These are phyloP conservation scores for Alopecurus myosuroides DNA, from an alignment of 176 grass and related monocot genomes.

Conservation along the genomic window DNA sequence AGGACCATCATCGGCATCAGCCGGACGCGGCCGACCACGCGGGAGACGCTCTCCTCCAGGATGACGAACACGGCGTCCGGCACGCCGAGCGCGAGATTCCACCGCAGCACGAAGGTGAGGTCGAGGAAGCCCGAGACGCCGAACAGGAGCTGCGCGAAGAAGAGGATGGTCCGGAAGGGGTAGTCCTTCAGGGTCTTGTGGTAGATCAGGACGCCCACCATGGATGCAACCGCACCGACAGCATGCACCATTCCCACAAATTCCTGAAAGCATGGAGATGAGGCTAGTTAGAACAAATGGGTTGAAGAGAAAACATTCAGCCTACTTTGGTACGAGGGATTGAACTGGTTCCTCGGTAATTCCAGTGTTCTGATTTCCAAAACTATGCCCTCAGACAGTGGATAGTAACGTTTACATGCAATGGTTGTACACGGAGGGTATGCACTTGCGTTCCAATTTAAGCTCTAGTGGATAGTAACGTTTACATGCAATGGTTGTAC, in stretches of 20 bases:
- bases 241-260: slow-evolving; percentile 79
- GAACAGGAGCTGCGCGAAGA: slow-evolving; percentile 80
- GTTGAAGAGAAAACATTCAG: neutral
- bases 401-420: neutral
- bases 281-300: neutral
- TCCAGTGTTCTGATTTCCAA: neutral
- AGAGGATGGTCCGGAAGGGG: slow-evolving; percentile 71
- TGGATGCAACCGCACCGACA: slow-evolving; percentile 74
- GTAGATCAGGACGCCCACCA: slow-evolving; percentile 81
- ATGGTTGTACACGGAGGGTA: neutral
- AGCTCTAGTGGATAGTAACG: neutral
- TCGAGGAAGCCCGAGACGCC: slow-evolving; percentile 61
- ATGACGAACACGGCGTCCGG: slow-evolving; percentile 64
- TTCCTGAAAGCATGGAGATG: slow-evolving; percentile 41
- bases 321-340: neutral
- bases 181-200: slow-evolving; percentile 79
- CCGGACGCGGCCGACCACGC: slow-evolving; percentile 51
- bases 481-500: neutral
- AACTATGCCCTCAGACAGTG: neutral
- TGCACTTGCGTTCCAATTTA: neutral
- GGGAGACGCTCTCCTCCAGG: slow-evolving; percentile 63
- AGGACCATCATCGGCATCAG: slow-evolving; percentile 90
- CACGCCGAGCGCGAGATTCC: slow-evolving; percentile 69
- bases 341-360: neutral
- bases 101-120: slow-evolving; percentile 83